A percentile compares a stretch with the other conserved stretches of the same genome.
These are phyloP conservation scores for Lyophyllum semitale DNA, from an alignment of 768 basidiomycete genomes.

Conservation along the genomic window DNA sequence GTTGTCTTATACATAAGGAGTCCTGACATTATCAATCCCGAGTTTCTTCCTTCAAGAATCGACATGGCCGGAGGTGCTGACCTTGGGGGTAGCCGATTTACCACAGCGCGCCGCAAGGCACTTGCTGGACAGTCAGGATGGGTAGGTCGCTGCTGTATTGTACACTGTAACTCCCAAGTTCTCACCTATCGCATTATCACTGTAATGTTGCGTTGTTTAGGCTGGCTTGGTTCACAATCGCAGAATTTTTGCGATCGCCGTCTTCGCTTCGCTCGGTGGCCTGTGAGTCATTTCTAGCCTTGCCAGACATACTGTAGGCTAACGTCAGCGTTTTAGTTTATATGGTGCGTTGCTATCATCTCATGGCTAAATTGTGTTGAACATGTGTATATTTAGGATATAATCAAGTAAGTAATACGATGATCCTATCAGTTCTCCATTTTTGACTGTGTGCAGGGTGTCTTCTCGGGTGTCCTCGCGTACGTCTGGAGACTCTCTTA, in stretches of 20 bases:
- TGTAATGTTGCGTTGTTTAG: slow-evolving; percentile 34
- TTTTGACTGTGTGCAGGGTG: slow-evolving; percentile 45
- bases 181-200: background rate
- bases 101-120: slow-evolving; percentile 49
- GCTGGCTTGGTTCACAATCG: slow-evolving; percentile 68
- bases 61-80: slow-evolving; percentile 49
- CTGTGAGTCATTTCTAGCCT: slow-evolving; percentile 44
- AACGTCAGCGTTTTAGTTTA: slow-evolving; percentile 38
- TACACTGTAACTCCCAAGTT: no score
- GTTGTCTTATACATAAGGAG: slow-evolving; percentile 9
- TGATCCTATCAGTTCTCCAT: background rate
- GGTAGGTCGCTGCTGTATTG: slow-evolving; percentile 40
- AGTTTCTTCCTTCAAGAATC: background rate
- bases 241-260: slow-evolving; percentile 63
- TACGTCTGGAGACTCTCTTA: slow-evolving; percentile 19
- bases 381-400: slow-evolving; percentile 49
- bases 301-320: background rate
- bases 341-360: slow-evolving; percentile 48
- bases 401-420: slow-evolving; percentile 49
- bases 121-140: slow-evolving; percentile 70
- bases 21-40: background rate
- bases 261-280: slow-evolving; percentile 81
- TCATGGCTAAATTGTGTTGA: background rate
- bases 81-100: slow-evolving; percentile 28
- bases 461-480: slow-evolving; percentile 76